A percentile compares a stretch with the other conserved stretches of the same genome.
phyloP scores from a whole-genome alignment of 495 filamentous ascomycete species.

The Xylaria castorea region DNA sequence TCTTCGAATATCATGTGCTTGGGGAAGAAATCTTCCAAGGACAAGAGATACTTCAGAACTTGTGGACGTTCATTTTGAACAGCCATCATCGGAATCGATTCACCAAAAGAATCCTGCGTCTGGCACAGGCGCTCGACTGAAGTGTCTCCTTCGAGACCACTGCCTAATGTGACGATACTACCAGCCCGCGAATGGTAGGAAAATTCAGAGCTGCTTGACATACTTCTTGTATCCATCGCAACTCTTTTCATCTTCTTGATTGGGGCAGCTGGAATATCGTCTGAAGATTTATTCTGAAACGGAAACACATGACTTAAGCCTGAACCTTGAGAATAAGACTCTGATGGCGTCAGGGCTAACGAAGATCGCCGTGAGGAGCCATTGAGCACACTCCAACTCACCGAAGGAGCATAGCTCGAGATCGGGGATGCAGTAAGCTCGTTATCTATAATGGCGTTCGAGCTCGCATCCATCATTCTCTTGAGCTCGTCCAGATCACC shows the following conservation, averaged over 20 bases:
- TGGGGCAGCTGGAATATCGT: conserved; percentile 47
- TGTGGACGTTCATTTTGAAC: conserved; percentile 76
- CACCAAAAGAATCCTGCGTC: conserved; percentile 80
- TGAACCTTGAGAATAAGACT: conserved; percentile 60
- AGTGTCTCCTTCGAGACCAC: conserved; percentile 81
- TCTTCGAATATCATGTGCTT: conserved; percentile 75
- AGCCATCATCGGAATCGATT: conserved; percentile 96
- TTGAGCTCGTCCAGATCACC: conserved; percentile 78
- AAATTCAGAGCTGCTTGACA: conserved; percentile 82
- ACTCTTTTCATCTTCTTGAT: conserved; percentile 74
- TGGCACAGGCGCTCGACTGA: conserved; percentile 82
- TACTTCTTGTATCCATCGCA: conserved; percentile 83
- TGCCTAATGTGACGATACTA: conserved; percentile 74
- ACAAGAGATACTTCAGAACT: conserved; percentile 78
- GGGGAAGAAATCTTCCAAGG: conserved; percentile 75
- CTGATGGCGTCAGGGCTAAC: conserved; percentile 50
- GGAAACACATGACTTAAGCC: conserved; percentile 88
- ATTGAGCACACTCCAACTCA: conserved; percentile 52
- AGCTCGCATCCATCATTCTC: conserved; percentile 74
- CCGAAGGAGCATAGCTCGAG: conserved; percentile 48
- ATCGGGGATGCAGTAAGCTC: conserved; percentile 44
- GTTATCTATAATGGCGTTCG: conserved; percentile 48
- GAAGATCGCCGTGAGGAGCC: conserved; percentile 53
- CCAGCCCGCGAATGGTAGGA: conserved; percentile 78
- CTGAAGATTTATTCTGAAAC: conserved; percentile 67